Conservation (phyloP, 164 flowering plant species). For the Nymphaea colorata region DNA sequence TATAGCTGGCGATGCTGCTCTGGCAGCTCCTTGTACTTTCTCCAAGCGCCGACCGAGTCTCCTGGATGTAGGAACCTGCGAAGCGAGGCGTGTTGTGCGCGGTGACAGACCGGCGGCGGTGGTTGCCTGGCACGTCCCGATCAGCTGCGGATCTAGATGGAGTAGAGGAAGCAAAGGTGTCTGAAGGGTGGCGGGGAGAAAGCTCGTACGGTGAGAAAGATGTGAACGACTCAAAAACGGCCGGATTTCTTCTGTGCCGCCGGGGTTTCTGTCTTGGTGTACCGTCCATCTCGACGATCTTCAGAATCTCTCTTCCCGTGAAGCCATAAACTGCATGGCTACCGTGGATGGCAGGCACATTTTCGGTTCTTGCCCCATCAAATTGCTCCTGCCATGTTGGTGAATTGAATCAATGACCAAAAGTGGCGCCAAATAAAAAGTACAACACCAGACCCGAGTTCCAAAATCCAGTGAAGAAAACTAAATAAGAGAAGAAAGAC, state of each 20-base stretch:
- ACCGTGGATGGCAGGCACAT: background rate
- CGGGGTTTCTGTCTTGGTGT: background rate
- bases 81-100: constrained; percentile 78
- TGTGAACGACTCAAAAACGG: background rate
- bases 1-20: background rate
- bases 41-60: background rate
- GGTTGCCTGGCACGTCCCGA: constrained; percentile 3
- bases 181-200: background rate
- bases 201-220: background rate
- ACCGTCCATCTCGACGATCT: constrained; percentile 53
- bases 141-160: background rate
- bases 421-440: no score
- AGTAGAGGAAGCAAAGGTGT: background rate
- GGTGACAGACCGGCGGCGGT: constrained; percentile 52
- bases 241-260: background rate
- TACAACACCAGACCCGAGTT: no score
- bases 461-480: no score
- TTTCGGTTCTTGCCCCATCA: background rate
- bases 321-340: background rate
- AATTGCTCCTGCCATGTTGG: background rate
- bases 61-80: background rate
- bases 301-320: constrained; percentile 35
- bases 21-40: background rate
- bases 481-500: no score
- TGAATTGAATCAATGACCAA: background rate